Base-by-base conservation (phyloP, 2,329 filamentous ascomycete species). In the Fusarium ambrosium region DNA sequence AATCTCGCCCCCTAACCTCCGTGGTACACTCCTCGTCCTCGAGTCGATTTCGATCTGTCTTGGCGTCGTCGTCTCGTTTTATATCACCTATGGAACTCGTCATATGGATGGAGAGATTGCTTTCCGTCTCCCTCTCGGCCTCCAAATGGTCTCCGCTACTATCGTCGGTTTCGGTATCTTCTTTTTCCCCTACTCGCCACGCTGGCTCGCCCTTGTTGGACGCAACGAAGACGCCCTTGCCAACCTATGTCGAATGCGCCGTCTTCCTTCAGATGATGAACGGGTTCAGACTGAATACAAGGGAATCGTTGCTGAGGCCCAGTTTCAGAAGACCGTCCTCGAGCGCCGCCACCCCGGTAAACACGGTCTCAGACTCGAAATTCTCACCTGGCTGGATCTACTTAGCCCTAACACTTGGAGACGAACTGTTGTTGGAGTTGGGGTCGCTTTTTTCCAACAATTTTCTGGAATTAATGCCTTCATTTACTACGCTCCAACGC, bases 151-250 rank as follows among this genome's bases (percentile, higher is more conserved):
- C 3, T 89, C 88, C 0, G 88, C 86, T 3, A 79, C 87, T 6
- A 79, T 90, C 8, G 82, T 90, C 2, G 84, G 91, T 45, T 78
- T 86, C 29, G 89, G 89, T 1, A 84, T 90, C n/a, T 85, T 89
- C 77, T 90, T 90, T 80, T 87, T 92, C 73, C 89, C 89, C 0
- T 89, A 89, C 75, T 92, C 89, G 29, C 92, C 92, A 1, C 88
- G 92, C 66, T 94, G 92, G 92, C 86, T 94, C 18, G 92, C 92
- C 24, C 87, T 87, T 27, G 88, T 91, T 73, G 91, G 91, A 68
- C 86, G 90, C 7, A 91, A 91, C 85, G 91, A 93, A 36, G 88
- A 93, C 78, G 89, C 89, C 1, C 84, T 90, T 51, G 78, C 85
- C 27, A 88, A 89, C 48, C 86, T 92, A 24, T 89, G 89, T 2